phyloP scores from a whole-genome alignment of 73 alveolate genomes.

The Urostyla sp. region DNA sequence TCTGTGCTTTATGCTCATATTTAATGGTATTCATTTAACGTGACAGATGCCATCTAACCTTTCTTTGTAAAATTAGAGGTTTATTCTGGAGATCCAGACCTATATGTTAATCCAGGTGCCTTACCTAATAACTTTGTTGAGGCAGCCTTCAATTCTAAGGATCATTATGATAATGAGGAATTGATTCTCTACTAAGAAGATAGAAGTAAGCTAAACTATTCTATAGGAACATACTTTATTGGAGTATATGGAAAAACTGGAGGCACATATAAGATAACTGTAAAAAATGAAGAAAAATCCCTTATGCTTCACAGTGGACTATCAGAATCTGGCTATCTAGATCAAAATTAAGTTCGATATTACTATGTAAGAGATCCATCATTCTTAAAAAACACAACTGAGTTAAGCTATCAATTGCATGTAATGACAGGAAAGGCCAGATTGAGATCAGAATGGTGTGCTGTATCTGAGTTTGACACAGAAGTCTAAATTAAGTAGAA shows the following conservation, averaged over 20 bases:
- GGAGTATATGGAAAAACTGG: slow-evolving; percentile 52
- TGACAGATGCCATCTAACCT: slow-evolving; percentile 23
- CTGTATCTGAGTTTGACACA: background rate
- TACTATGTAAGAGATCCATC: slow-evolving; percentile 16
- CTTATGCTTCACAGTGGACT: slow-evolving; percentile 20
- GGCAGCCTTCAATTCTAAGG: slow-evolving; percentile 58
- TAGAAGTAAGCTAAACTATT: slow-evolving; percentile 26
- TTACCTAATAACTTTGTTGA: slow-evolving; percentile 15
- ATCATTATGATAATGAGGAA: slow-evolving; percentile 56
- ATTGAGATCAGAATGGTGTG: slow-evolving; percentile 20
- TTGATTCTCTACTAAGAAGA: slow-evolving; percentile 48
- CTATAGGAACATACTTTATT: slow-evolving; percentile 51
- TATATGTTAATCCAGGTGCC: slow-evolving; percentile 59
- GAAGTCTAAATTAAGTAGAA: background rate
- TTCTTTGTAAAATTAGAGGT: slow-evolving; percentile 37
- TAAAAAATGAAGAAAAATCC: slow-evolving; percentile 18
- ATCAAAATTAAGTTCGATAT: slow-evolving; percentile 9
- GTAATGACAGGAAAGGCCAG: slow-evolving; percentile 41
- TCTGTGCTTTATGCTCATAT: slow-evolving; percentile 12
- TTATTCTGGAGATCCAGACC: slow-evolving; percentile 70
- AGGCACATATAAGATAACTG: slow-evolving; percentile 49
- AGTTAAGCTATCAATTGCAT: slow-evolving; percentile 1
- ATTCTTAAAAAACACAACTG: slow-evolving; percentile 1
- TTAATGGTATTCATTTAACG: slow-evolving; percentile 59
- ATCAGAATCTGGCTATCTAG: slow-evolving; percentile 49